Base-by-base conservation (phyloP, 2,329 filamentous ascomycete genomes). In the Cladosporium colombiae region DNA sequence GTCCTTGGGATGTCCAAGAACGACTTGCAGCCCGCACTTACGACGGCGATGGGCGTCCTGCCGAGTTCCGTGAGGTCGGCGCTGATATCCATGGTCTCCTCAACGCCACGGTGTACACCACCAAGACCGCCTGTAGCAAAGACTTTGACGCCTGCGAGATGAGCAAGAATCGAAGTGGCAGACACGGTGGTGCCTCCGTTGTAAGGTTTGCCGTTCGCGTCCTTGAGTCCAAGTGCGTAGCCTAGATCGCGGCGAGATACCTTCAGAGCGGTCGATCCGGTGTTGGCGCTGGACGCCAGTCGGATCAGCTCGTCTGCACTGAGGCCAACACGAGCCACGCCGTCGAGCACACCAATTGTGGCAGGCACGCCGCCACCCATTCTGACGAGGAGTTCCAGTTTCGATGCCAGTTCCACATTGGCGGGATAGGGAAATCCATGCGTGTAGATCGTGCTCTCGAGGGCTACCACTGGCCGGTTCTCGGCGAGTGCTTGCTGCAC, bases 361-460 rank as follows among this genome's bases (percentile, higher is more conserved):
- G 95, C 95, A 2, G 95, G 95, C 16, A 97, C 85, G 18, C 85
- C 92, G 46, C 95, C 95, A 78, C 93, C 86, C 49, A 84, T 82
- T 55, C 95, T 90, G 59, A 98, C 91, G 49, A 96, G 84, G 14
- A 89, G 88, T 74, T 97, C 92, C 67, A 98, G 86, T 56, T 89
- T 85, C 37, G 88, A 86, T n/a, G 92, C 91, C 16, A 99, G 83
- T 25, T 90, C 88, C 49, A 90, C 80, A 71, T 91, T 92, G 31
- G 90, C 86, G 0, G 89, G 89, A 71, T 90, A 90, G 2, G 89
- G 88, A 69, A 89, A 91, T 66, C 88, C 88, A 79, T 99, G 95
- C 1, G 95, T 99, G 79, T 99, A 98, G 72, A 99, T 98, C 5
- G 95, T 97, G 1, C 92, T 93, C 79, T 99, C 95, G 5, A 99